phyloP scores from a whole-genome alignment of 2,329 filamentous ascomycete genomes.

The Xylaria sp. region DNA sequence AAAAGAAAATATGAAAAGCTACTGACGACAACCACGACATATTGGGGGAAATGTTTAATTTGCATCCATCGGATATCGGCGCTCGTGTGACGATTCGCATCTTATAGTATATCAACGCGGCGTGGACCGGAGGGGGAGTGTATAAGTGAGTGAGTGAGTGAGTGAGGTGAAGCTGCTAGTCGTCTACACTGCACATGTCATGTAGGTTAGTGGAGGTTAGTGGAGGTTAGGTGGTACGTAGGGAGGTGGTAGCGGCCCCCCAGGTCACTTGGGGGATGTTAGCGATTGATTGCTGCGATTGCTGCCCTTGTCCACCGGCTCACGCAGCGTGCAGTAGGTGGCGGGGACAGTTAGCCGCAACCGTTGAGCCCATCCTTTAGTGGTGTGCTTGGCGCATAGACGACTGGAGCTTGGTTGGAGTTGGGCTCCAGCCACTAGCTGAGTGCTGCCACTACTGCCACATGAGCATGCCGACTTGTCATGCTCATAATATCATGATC shows the following conservation, averaged over 20 bases:
- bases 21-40: not conserved
- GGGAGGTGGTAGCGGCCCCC: not conserved
- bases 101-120: slow-evolving; percentile 2
- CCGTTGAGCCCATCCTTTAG: slow-evolving; percentile 14
- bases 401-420: slow-evolving; percentile 12
- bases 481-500: slow-evolving; percentile 30
- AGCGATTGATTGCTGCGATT: not conserved
- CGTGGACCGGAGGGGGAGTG: not conserved
- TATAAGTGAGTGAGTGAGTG: not conserved
- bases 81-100: slow-evolving; percentile 1
- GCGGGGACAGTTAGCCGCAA: slow-evolving; percentile 15
- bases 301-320: slow-evolving; percentile 11
- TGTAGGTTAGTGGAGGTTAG: too few relatives aligned
- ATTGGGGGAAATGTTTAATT: not conserved
- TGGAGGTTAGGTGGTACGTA: not conserved
- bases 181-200: not conserved
- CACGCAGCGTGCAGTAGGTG: slow-evolving; percentile 23
- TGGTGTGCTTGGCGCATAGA: slow-evolving; percentile 14
- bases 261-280: not conserved
- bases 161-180: not conserved
- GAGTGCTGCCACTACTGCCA: not conserved
- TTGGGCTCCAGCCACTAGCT: slow-evolving; percentile 7
- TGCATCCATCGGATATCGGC: slow-evolving; percentile 11
- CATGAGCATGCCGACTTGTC: slow-evolving; percentile 17
- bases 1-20: not conserved